Conservation (phyloP, 208 protist genomes). For the Phytomonas francai region DNA sequence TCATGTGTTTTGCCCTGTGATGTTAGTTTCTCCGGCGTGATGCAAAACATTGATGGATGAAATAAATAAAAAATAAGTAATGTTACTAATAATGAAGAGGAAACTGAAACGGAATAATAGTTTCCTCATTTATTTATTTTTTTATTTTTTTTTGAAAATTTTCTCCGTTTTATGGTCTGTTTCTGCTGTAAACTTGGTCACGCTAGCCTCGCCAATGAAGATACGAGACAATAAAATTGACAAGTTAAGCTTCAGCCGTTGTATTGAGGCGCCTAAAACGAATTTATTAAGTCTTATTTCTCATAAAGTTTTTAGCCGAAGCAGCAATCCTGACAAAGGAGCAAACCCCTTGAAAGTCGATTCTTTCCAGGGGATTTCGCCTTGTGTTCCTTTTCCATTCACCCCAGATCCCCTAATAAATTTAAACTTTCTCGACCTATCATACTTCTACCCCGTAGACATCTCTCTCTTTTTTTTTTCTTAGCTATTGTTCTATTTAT, state of each 20-base stretch:
- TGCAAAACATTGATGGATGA: slow-evolving; percentile 3
- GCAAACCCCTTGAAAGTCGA: too few relatives aligned
- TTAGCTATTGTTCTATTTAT: slow-evolving; percentile 13
- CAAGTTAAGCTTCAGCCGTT: too few relatives aligned
- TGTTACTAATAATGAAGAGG: slow-evolving; percentile 2
- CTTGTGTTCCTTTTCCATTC: too few relatives aligned
- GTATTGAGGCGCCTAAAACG: too few relatives aligned
- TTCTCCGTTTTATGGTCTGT: slow-evolving; percentile 3
- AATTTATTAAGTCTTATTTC: background rate
- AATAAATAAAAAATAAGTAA: background rate
- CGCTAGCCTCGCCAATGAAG: too few relatives aligned
- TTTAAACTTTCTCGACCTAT: too few relatives aligned
- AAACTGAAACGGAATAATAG: background rate
- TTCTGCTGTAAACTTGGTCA: too few relatives aligned
- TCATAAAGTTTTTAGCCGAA: background rate
- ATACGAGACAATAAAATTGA: too few relatives aligned
- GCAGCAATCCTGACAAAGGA: too few relatives aligned
- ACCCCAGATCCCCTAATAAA: too few relatives aligned
- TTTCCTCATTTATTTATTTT: slow-evolving; percentile 7
- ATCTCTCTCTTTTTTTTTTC: slow-evolving; percentile 8
- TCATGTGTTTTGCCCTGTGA: background rate
- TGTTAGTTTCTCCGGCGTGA: background rate
- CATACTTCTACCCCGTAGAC: background rate
- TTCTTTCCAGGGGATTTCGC: too few relatives aligned
- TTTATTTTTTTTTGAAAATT: background rate